Conservation (phyloP, 192 early-diverging fungal genomes). For the Lunasporangiospora selenospora region DNA sequence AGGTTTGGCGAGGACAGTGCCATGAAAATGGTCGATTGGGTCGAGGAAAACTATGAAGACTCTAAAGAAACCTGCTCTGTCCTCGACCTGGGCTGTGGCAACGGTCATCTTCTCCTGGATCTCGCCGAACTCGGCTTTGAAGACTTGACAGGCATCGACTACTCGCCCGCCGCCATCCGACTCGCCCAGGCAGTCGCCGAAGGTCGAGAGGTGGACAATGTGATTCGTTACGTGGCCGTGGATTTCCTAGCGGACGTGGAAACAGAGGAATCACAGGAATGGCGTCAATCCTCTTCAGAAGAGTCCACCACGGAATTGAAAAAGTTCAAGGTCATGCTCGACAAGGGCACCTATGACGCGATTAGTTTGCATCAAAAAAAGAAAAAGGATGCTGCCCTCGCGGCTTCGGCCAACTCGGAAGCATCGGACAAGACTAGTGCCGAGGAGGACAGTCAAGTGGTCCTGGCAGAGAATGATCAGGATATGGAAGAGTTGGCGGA, state of each 20-base stretch:
- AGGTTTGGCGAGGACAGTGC: constrained; percentile 88
- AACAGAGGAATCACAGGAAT: constrained; percentile 15
- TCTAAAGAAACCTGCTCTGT: constrained; percentile 50
- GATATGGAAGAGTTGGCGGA: constrained; percentile 54
- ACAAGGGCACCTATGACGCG: constrained; percentile 96
- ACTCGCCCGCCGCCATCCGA: constrained; percentile 77
- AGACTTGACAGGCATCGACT: constrained; percentile 85
- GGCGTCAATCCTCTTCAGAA: constrained; percentile 3
- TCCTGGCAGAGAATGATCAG: constrained; percentile 40
- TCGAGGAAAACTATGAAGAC: constrained; percentile 50
- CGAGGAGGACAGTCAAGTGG: constrained; percentile 4
- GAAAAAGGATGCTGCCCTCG: constrained; percentile 21
- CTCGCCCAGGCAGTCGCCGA: constrained; percentile 72
- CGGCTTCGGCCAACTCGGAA: constrained; percentile 3
- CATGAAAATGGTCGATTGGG: constrained; percentile 90
- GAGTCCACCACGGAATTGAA: constrained; percentile 1
- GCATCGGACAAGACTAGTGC: neutral
- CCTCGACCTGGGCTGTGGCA: constrained; percentile 92
- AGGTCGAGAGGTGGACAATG: constrained; percentile 40
- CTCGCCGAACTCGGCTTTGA: constrained; percentile 74
- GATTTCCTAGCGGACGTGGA: constrained; percentile 65
- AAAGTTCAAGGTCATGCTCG: constrained; percentile 72
- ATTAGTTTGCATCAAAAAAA: constrained; percentile 70
- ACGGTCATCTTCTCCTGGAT: constrained; percentile 87
- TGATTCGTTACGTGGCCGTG: constrained; percentile 61